These are phyloP conservation scores for Globisporangium abappressorium DNA, from an alignment of 352 stramenopile species.

Conservation along the genomic window DNA sequence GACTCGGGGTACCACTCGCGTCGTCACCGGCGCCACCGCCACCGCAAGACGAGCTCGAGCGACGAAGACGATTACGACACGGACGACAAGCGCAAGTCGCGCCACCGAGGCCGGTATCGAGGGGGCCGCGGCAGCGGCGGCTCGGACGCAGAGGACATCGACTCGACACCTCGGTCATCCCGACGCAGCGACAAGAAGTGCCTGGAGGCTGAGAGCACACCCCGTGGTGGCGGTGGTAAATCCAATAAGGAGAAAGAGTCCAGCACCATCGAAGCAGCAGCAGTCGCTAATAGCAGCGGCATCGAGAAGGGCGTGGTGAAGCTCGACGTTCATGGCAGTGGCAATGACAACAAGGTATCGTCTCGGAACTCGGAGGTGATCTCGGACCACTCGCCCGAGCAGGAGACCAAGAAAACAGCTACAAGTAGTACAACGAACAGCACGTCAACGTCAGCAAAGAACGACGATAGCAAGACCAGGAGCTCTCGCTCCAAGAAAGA, in stretches of 20 bases:
- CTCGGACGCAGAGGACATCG: conserved; percentile 28
- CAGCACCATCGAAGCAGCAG: background rate
- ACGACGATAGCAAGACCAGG: conserved; percentile 12
- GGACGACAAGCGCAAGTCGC: conserved; percentile 37
- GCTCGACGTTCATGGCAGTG: conserved; percentile 27
- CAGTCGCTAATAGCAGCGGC: background rate
- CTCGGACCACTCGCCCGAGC: conserved; percentile 16
- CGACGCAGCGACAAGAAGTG: conserved; percentile 24
- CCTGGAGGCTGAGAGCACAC: background rate
- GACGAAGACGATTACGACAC: conserved; percentile 56
- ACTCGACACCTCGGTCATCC: conserved; percentile 19
- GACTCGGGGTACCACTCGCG: conserved; percentile 33
- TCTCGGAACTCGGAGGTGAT: conserved; percentile 17
- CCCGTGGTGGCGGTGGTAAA: background rate
- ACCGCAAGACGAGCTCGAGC: conserved; percentile 44
- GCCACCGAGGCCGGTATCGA: conserved; percentile 20
- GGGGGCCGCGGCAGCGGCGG: conserved; percentile 29
- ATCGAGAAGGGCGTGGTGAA: conserved; percentile 37
- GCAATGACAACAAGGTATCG: conserved; percentile 19
- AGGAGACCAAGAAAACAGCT: conserved; percentile 16
- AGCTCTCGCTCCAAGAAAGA: conserved; percentile 36
- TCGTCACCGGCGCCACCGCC: conserved; percentile 36
- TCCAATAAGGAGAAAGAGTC: background rate
- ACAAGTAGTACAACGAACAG: background rate
- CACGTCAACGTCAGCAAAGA: conserved; percentile 1